Percentiles rank a stretch among this genome's conserved stretches.
These are phyloP conservation scores for Pleurotus salmoneostramineus DNA, from an alignment of 768 basidiomycete genomes.

Conservation along the genomic window DNA sequence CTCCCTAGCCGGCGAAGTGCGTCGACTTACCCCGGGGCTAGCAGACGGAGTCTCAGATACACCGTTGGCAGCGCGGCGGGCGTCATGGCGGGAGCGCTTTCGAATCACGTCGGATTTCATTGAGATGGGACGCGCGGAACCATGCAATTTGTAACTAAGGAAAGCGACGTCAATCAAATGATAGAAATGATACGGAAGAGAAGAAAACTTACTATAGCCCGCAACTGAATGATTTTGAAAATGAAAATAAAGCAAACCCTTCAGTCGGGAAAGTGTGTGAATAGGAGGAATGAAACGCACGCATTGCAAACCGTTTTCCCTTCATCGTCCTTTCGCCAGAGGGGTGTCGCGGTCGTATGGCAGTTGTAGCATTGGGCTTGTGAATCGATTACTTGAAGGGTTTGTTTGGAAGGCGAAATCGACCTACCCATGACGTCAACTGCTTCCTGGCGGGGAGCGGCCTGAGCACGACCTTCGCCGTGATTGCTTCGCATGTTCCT, in stretches of 20 bases:
- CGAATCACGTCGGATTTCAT: constrained; percentile 92
- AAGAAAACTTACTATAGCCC: constrained; percentile 49
- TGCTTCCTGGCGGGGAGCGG: constrained; percentile 61
- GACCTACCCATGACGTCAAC: constrained; percentile 68
- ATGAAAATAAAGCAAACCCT: constrained; percentile 4
- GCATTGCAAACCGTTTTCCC: constrained; percentile 91
- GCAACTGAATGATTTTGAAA: constrained; percentile 43
- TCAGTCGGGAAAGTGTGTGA: constrained; percentile 5
- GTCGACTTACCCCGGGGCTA: constrained; percentile 70
- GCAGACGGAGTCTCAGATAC: constrained; percentile 70
- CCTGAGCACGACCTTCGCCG: constrained; percentile 66
- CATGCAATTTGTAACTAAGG: constrained; percentile 71
- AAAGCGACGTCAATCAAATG: neutral
- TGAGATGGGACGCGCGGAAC: constrained; percentile 80
- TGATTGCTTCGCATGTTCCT: constrained; percentile 82
- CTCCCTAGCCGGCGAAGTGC: constrained; percentile 63
- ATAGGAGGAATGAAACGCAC: constrained; percentile 39
- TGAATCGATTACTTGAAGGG: constrained; percentile 5
- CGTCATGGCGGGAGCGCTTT: constrained; percentile 81
- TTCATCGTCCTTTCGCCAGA: constrained; percentile 90
- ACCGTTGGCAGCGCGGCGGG: constrained; percentile 51
- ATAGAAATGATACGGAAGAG: neutral
- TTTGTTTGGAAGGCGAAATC: constrained; percentile 11
- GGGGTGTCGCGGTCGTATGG: constrained; percentile 83
- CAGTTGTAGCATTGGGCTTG: constrained; percentile 87